Conservation (phyloP, 2,329 filamentous ascomycete genomes). For the Verticillium nubilum region DNA sequence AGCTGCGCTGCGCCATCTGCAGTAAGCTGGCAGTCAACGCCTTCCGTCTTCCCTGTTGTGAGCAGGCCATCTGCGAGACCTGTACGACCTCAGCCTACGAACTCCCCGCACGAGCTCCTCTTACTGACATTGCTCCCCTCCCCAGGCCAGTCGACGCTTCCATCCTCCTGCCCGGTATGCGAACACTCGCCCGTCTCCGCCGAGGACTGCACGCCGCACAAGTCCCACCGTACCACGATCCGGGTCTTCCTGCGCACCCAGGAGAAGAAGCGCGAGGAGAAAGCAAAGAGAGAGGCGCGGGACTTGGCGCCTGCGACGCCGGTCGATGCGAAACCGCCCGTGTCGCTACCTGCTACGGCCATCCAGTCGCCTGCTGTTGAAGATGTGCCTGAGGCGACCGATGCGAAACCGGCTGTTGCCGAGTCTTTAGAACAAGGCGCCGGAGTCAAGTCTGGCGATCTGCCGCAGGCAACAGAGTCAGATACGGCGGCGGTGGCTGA, state of each 20-base stretch:
- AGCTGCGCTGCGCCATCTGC: slow-evolving; percentile 90
- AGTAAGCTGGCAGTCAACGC: slow-evolving; percentile 87
- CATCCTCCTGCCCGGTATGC: slow-evolving; percentile 84
- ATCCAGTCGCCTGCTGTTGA: slow-evolving; percentile 13
- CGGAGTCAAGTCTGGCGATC: background rate
- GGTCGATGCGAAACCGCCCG: slow-evolving; percentile 31
- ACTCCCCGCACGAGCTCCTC: background rate
- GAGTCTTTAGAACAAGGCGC: background rate
- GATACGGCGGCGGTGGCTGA: background rate
- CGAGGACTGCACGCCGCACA: slow-evolving; percentile 83
- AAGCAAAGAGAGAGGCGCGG: slow-evolving; percentile 44
- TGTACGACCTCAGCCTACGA: slow-evolving; percentile 52
- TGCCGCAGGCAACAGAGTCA: background rate
- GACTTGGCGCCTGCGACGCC: slow-evolving; percentile 34
- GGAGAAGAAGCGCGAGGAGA: slow-evolving; percentile 79
- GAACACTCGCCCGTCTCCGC: slow-evolving; percentile 83
- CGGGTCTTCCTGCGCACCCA: slow-evolving; percentile 86
- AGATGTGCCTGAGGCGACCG: slow-evolving; percentile 1
- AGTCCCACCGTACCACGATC: slow-evolving; percentile 85
- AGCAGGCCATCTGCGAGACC: slow-evolving; percentile 85
- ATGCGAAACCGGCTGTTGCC: background rate
- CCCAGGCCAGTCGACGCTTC: slow-evolving; percentile 68
- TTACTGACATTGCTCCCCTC: slow-evolving; percentile 11
- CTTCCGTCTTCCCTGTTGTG: slow-evolving; percentile 88
- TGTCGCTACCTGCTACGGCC: slow-evolving; percentile 21